Conservation (phyloP, 768 basidiomycete species). For the Suillus variegatus region DNA sequence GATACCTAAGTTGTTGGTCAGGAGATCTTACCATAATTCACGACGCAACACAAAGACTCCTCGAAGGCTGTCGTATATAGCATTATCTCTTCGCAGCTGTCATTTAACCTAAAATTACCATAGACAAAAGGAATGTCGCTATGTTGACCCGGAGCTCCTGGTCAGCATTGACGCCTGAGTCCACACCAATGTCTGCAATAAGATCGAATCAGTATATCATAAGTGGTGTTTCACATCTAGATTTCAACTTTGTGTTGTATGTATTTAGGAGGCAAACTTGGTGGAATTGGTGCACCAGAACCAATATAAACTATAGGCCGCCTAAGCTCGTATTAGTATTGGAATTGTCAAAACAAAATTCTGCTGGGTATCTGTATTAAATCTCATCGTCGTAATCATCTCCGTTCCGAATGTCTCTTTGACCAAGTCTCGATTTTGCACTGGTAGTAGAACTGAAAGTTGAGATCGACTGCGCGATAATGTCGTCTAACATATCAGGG, state of each 20-base stretch:
- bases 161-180: background rate
- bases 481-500: constrained; percentile 67
- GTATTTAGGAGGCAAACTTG: background rate
- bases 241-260: background rate
- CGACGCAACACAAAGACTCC: background rate
- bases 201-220: background rate
- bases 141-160: background rate
- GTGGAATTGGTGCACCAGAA: background rate
- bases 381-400: constrained; percentile 29
- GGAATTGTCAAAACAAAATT: background rate
- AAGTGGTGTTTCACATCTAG: background rate
- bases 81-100: background rate
- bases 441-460: constrained; percentile 19
- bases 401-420: constrained; percentile 22
- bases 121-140: background rate
- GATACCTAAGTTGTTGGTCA: constrained; percentile 1
- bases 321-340: background rate
- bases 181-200: background rate
- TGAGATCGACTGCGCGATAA: constrained; percentile 54
- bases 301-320: background rate
- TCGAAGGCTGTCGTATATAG: background rate
- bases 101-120: background rate
- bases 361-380: constrained; percentile 7
- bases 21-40: background rate
- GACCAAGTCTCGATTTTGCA: constrained; percentile 20